Percentiles rank a stretch among this genome's conserved stretches.
Evolutionary conservation across 1,284 basidiomycete species (phyloP).

Genomic region (Puccinia sorghi): DNA sequence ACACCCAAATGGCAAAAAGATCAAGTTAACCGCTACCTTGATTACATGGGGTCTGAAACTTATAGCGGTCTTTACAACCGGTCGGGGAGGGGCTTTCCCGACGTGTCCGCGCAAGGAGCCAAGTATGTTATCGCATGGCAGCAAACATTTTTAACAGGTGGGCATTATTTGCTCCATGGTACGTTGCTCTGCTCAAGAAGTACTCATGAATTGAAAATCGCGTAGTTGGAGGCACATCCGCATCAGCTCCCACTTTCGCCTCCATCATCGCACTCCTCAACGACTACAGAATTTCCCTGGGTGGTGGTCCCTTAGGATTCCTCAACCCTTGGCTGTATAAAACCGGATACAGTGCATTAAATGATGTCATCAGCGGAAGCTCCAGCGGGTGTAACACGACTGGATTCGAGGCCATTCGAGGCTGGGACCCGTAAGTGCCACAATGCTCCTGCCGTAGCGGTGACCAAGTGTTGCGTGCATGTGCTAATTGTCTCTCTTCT

Average conservation of each 20-base stretch:
- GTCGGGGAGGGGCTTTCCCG: conserved; percentile 56
- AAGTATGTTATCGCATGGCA: conserved; percentile 50
- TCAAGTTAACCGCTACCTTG: conserved; percentile 54
- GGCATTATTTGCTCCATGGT: background rate
- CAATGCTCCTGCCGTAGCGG: too few species aligned
- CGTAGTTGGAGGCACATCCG: conserved; percentile 64
- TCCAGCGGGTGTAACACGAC: conserved; percentile 53
- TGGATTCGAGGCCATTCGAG: conserved; percentile 28
- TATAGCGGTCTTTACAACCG: conserved; percentile 55
- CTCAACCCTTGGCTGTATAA: conserved; percentile 63
- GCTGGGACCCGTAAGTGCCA: conserved; percentile 49
- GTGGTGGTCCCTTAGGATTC: conserved; percentile 63
- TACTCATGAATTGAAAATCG: conserved; percentile 8
- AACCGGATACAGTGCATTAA: conserved; percentile 59
- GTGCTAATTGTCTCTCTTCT: background rate
- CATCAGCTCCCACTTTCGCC: conserved; percentile 64
- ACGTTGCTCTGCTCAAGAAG: background rate
- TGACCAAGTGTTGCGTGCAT: background rate
- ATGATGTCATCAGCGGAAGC: conserved; percentile 62
- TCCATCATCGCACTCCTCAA: conserved; percentile 65
- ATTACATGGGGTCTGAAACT: conserved; percentile 50
- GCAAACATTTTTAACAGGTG: conserved; percentile 50
- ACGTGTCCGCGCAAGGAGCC: conserved; percentile 57
- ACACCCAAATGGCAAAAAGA: conserved; percentile 54
- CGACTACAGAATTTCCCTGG: conserved; percentile 61